phyloP scores from a whole-genome alignment of 2,329 filamentous ascomycete species.

The Apiospora hydei region DNA sequence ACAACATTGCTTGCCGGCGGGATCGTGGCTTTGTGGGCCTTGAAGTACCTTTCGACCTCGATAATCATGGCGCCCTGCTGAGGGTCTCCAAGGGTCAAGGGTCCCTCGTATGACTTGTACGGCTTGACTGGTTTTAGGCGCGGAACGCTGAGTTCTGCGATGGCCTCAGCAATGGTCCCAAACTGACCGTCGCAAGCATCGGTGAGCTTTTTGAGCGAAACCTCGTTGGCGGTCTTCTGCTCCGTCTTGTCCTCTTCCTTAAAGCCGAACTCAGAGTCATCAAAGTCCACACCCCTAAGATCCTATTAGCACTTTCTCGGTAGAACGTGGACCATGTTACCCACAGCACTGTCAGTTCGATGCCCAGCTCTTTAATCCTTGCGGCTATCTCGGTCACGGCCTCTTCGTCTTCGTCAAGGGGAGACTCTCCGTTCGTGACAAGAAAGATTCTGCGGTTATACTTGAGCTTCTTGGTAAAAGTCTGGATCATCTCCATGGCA shows the following conservation, averaged over 20 bases:
- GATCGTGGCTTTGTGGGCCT: slow-evolving; percentile 78
- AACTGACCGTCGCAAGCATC: slow-evolving; percentile 75
- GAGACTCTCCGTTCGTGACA: slow-evolving; percentile 80
- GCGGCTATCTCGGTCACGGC: slow-evolving; percentile 69
- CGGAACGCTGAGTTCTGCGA: slow-evolving; percentile 80
- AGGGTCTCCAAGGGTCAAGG: slow-evolving; percentile 80
- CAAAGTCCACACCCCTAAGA: slow-evolving; percentile 85
- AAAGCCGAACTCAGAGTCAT: slow-evolving; percentile 86
- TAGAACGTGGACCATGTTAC: slow-evolving; percentile 43
- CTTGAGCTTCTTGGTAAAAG: slow-evolving; percentile 82
- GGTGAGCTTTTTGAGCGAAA: slow-evolving; percentile 67
- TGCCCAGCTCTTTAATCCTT: slow-evolving; percentile 78
- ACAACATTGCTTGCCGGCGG: slow-evolving; percentile 82
- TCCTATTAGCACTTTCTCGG: slow-evolving; percentile 30
- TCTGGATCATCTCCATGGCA: slow-evolving; percentile 84
- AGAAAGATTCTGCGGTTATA: slow-evolving; percentile 82
- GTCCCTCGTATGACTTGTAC: slow-evolving; percentile 80
- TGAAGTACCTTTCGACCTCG: slow-evolving; percentile 89
- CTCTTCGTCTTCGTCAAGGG: slow-evolving; percentile 72
- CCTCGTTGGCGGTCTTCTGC: slow-evolving; percentile 80
- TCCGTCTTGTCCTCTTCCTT: slow-evolving; percentile 87
- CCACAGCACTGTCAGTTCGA: slow-evolving; percentile 81
- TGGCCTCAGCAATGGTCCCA: slow-evolving; percentile 86
- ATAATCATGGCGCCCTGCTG: slow-evolving; percentile 80
- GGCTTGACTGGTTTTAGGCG: slow-evolving; percentile 78